Percentiles rank a stretch among this genome's conserved stretches.
These are phyloP conservation scores for Gaeumannomyces sp. DNA, from an alignment of 2,329 filamentous ascomycete genomes.

Conservation along the genomic window DNA sequence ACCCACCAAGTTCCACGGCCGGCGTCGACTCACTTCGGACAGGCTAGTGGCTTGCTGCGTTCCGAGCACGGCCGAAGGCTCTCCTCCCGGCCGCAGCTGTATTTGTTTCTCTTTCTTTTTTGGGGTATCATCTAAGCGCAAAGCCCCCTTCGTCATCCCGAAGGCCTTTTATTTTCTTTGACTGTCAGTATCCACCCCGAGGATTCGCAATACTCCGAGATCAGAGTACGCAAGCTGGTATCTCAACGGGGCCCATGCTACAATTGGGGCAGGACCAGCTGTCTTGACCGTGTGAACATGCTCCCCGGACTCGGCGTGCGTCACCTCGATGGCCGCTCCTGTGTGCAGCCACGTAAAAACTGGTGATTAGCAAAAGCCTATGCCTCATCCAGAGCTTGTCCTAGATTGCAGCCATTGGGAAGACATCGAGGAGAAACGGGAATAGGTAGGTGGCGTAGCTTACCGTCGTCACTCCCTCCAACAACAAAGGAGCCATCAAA, in stretches of 20 bases:
- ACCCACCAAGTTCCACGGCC: neutral
- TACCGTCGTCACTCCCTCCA: conserved; percentile 67
- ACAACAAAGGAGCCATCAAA: conserved; percentile 73
- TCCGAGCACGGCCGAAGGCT: neutral
- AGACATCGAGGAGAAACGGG: neutral
- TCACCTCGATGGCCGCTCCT: conserved; percentile 60
- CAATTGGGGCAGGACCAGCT: conserved; percentile 54
- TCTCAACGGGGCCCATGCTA: conserved; percentile 69
- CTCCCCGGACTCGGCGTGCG: conserved; percentile 68
- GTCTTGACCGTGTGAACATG: conserved; percentile 67
- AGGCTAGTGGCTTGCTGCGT: neutral
- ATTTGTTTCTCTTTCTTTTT: neutral
- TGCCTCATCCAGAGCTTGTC: neutral
- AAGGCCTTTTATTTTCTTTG: neutral
- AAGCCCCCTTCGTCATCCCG: neutral
- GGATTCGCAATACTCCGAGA: conserved; percentile 60
- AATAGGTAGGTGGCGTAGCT: conserved; percentile 18
- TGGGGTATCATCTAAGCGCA: neutral
- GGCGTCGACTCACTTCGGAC: neutral
- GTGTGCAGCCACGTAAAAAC: conserved; percentile 10
- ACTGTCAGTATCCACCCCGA: conserved; percentile 50
- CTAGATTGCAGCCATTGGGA: neutral
- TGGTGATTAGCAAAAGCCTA: conserved; percentile 1
- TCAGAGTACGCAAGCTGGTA: conserved; percentile 73
- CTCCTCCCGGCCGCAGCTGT: neutral